Percentiles rank a stretch among this genome's conserved stretches.
Conservation (phyloP, 1,139 yeast species). For the Saccharomyces uvarum region DNA sequence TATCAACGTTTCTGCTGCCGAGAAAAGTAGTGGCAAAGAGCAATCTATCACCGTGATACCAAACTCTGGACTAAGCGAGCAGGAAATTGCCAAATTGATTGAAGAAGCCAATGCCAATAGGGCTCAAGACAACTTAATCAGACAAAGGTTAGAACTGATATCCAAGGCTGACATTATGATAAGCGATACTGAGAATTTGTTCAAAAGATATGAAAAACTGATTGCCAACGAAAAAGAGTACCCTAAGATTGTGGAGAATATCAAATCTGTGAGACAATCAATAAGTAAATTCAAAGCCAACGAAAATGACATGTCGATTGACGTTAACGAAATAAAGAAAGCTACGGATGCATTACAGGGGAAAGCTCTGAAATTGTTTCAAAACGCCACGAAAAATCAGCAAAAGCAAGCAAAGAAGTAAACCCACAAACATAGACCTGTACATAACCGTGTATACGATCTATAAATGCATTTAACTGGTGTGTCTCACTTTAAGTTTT, state of each 20-base stretch:
- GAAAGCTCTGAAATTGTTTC: constrained; percentile 44
- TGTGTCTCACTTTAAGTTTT: background rate
- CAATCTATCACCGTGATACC: constrained; percentile 64
- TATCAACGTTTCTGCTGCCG: constrained; percentile 64
- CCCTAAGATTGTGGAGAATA: constrained; percentile 25
- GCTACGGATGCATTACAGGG: constrained; percentile 47
- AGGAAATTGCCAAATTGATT: constrained; percentile 51
- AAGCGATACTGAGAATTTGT: constrained; percentile 48
- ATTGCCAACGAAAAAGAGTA: constrained; percentile 38
- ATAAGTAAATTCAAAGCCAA: constrained; percentile 38
- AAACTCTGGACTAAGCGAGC: constrained; percentile 58
- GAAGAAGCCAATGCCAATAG: constrained; percentile 38
- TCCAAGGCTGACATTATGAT: constrained; percentile 49
- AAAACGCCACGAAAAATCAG: constrained; percentile 41
- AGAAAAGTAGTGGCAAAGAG: constrained; percentile 48
- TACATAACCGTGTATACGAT: background rate
- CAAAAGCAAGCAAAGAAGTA: constrained; percentile 24
- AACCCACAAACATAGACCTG: background rate
- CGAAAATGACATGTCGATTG: constrained; percentile 33
- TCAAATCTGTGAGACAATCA: constrained; percentile 21
- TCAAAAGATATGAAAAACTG: constrained; percentile 37
- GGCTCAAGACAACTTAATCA: constrained; percentile 29
- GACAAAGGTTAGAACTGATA: constrained; percentile 31
- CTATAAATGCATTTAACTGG: background rate
- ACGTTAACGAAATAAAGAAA: constrained; percentile 34